phyloP scores from a whole-genome alignment of 2,329 filamentous ascomycete genomes.

The Verticillium klebahnii region DNA sequence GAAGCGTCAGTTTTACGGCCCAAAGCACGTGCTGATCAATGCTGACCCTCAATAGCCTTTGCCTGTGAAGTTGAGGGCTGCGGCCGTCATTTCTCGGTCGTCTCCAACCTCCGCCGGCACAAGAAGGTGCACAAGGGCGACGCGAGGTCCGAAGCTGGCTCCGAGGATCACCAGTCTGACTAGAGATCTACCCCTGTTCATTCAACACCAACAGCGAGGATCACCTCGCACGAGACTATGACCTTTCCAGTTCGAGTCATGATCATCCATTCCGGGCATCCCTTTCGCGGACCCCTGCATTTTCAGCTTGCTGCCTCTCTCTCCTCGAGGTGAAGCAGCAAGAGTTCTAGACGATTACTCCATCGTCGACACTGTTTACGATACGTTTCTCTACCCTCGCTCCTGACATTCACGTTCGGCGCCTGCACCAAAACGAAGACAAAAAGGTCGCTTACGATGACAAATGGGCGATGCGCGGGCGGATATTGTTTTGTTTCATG shows the following conservation, averaged over 20 bases:
- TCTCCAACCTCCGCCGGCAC: constrained; percentile 90
- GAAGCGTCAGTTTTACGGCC: constrained; percentile 69
- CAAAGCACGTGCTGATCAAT: background rate
- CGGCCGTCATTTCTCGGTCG: constrained; percentile 93
- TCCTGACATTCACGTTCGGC: constrained; percentile 6
- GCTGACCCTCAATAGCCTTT: constrained; percentile 59
- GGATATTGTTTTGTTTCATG: constrained; percentile 3
- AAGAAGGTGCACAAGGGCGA: constrained; percentile 93
- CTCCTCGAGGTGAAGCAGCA: background rate
- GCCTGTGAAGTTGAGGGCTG: constrained; percentile 92
- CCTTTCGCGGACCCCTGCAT: background rate
- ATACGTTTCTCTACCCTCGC: background rate
- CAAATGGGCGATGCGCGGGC: constrained; percentile 5
- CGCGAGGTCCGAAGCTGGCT: constrained; percentile 56
- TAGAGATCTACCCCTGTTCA: constrained; percentile 22
- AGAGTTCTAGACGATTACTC: background rate
- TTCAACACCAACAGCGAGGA: background rate
- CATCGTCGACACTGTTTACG: background rate
- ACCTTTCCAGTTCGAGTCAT: constrained; percentile 11
- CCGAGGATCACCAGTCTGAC: constrained; percentile 59
- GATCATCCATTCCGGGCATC: constrained; percentile 4
- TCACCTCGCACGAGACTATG: constrained; percentile 10
- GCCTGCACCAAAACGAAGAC: constrained; percentile 8
- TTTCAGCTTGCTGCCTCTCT: background rate
- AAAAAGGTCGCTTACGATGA: constrained; percentile 8